phyloP scores from a whole-genome alignment of 495 filamentous ascomycete species.

The Paragyromitra xinjiangensis region DNA sequence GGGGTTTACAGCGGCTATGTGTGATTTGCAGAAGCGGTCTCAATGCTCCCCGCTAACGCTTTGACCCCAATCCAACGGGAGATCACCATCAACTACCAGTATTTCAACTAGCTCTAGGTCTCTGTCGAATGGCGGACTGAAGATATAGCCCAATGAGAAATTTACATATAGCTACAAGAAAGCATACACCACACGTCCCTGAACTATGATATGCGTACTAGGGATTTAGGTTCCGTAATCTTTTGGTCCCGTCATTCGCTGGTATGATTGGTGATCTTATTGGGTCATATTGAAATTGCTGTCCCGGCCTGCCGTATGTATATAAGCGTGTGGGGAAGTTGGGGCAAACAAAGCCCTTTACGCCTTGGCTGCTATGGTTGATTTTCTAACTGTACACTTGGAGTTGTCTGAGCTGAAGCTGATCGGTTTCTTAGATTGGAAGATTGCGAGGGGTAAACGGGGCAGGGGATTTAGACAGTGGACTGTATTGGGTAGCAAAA shows the following conservation, averaged over 20 bases:
- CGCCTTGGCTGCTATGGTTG: neutral
- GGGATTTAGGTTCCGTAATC: no score
- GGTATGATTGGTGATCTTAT: no score
- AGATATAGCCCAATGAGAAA: neutral
- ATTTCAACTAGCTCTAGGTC: neutral
- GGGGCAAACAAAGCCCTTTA: neutral
- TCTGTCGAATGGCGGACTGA: neutral
- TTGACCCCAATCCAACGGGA: constrained; percentile 21
- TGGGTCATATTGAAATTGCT: no score
- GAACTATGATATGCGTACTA: no score
- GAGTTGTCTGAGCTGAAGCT: neutral
- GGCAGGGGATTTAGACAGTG: neutral
- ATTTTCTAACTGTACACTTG: neutral
- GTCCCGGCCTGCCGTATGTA: no score
- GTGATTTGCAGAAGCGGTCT: neutral
- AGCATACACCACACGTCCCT: neutral
- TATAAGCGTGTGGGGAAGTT: no score
- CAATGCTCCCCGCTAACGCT: constrained; percentile 1
- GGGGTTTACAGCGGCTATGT: constrained; percentile 36
- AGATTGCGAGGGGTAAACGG: neutral
- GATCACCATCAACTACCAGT: neutral
- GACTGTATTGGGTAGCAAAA: neutral
- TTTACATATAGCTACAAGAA: neutral
- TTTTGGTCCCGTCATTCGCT: no score
- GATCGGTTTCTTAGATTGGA: neutral